Conservation (phyloP, 495 filamentous ascomycete genomes). For the Collariella sp. region DNA sequence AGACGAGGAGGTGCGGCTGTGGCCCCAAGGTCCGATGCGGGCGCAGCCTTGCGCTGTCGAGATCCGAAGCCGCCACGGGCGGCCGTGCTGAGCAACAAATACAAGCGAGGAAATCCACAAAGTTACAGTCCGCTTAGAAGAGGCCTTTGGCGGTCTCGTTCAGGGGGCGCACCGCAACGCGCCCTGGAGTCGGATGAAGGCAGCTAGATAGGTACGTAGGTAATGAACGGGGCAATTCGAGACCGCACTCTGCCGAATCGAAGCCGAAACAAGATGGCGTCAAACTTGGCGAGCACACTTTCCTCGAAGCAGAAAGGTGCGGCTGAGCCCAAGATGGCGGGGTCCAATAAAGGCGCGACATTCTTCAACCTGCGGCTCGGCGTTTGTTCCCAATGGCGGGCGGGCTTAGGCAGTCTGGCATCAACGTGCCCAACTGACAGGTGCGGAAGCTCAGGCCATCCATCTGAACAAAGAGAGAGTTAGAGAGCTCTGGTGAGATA, state of each 20-base stretch:
- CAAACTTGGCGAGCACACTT: neutral
- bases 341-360: conserved; percentile 3
- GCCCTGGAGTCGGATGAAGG: neutral
- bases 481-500: no score
- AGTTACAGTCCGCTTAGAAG: neutral
- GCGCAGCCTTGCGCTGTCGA: neutral
- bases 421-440: conserved; percentile 3
- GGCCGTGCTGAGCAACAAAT: neutral
- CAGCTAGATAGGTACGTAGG: neutral
- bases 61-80: neutral
- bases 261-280: neutral
- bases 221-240: conserved; percentile 3
- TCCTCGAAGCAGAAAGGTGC: conserved; percentile 2
- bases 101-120: neutral
- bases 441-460: neutral
- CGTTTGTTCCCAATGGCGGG: neutral
- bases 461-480: no score
- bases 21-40: neutral
- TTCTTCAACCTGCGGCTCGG: neutral
- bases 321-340: neutral
- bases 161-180: neutral
- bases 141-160: neutral
- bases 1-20: neutral
- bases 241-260: neutral
- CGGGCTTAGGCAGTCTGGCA: neutral